Evolutionary conservation across 2,329 filamentous ascomycete species (phyloP), one percentile per base, ranked within the genome.

Genomic region (Hirsutella thompsonii): DNA sequence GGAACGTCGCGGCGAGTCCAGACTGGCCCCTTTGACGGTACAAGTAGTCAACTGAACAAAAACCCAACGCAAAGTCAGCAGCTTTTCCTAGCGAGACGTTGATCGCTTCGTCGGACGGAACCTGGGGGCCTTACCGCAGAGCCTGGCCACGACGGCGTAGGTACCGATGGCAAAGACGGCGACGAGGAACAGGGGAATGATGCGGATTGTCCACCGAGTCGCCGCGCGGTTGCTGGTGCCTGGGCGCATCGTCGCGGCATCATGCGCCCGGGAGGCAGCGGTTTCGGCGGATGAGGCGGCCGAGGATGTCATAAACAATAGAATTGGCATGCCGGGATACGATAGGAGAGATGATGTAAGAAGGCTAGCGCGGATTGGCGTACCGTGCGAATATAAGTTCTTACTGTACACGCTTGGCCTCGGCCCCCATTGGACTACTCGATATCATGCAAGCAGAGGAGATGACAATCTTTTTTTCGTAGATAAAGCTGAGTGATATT

Each of bases 111-210:
- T 26, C 11, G 23, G 23, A 26, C 23, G 23, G 23, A 26, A 11
- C n/a, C 8, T 13, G 14, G 14, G 13, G 5, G 18, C 10, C 80
- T 55, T 60, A 88, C 83, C 66, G 56, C 81, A 83, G 46, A 88
- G 61, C 36, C 70, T 70, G 46, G 72, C 78, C 38, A 83, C 75
- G 38, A 88, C 59, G 13, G 79, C 78, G 62, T 83, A 94, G 28
- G 77, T 82, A 18, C 75, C 75, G 59, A 85, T 87, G 30, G 69
- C 78, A 45, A 85, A 70, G 30, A 75, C 67, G 23, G 70, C 79
- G 28, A 78, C 60, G 33, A 94, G 72, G 39, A 90, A 56, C 32
- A 79, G 49, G 4, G 88, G 88, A 42, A 94, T 77, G 42, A 82
- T 60, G 44, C 81, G 71, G 39, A 60, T 51, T 28, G 55, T 51